Evolutionary conservation across 108 stramenopile genomes (phyloP).

Genomic region (Pseudonitzschia pungens): DNA sequence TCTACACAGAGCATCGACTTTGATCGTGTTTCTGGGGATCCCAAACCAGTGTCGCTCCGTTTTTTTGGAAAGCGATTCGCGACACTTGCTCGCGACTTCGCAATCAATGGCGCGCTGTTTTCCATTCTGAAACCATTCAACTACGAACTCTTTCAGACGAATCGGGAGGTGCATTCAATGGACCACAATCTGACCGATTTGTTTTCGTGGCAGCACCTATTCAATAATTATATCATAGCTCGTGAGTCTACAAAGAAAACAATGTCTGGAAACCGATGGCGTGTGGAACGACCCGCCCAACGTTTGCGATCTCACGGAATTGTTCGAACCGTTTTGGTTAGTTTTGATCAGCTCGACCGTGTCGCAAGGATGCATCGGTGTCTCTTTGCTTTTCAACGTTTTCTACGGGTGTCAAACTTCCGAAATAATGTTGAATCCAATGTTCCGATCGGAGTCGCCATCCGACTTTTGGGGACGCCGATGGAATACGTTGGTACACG

Average conservation of each 20-base stretch:
- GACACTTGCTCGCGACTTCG: neutral
- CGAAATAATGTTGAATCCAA: slow-evolving; percentile 25
- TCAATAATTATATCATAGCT: neutral
- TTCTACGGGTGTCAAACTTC: neutral
- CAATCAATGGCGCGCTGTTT: neutral
- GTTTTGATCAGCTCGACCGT: slow-evolving; percentile 4
- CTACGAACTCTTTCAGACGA: neutral
- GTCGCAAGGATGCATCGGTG: neutral
- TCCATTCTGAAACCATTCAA: neutral
- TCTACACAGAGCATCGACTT: neutral
- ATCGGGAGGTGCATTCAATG: neutral
- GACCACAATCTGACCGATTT: neutral
- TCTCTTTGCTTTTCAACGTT: neutral
- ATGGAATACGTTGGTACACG: slow-evolving; percentile 73
- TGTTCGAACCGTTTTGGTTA: neutral
- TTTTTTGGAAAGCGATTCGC: neutral
- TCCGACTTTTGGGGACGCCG: slow-evolving; percentile 77
- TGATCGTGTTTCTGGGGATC: neutral
- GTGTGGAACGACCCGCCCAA: neutral
- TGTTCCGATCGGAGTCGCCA: slow-evolving; percentile 52
- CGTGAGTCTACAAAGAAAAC: neutral
- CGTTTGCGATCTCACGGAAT: neutral
- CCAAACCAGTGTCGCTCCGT: neutral
- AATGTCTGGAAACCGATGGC: neutral
- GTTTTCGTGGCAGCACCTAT: slow-evolving; percentile 8